Conservation (phyloP, 176 grass and related monocot species). For the Ampelocalamus luodianensis region DNA sequence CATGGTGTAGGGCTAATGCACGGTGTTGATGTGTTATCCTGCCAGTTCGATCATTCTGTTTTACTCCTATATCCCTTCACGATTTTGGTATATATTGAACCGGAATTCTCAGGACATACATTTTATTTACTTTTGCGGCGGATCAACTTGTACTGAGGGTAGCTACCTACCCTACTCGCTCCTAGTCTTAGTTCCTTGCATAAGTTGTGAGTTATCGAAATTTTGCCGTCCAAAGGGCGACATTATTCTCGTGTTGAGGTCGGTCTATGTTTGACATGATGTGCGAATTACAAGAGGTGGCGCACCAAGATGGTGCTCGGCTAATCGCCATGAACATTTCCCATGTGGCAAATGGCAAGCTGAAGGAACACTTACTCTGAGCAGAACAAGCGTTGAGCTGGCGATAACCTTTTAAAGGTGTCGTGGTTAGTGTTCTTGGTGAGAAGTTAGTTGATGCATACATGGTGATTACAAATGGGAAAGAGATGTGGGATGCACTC, state of each 20-base stretch:
- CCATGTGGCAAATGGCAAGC: no score
- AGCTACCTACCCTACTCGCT: neutral
- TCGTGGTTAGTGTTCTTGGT: no score
- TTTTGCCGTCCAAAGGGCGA: neutral
- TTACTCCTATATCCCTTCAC: neutral
- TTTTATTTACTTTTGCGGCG: neutral
- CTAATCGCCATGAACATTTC: no score
- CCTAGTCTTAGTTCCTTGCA: neutral
- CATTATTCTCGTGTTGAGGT: neutral
- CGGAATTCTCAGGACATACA: neutral
- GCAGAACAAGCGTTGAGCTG: no score
- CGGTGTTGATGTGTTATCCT: neutral
- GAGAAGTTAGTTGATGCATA: no score
- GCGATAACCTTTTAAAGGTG: no score
- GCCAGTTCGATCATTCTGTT: neutral
- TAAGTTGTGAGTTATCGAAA: neutral
- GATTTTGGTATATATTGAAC: neutral
- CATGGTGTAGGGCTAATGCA: neutral
- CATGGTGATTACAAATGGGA: no score
- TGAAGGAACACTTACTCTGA: no score
- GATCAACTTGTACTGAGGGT: no score
- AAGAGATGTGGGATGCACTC: no score
- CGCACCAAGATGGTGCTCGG: no score
- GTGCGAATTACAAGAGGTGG: no score
- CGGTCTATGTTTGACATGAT: neutral